phyloP scores from a whole-genome alignment of 1,284 basidiomycete species.

The Cystobasidium slooffiae region DNA sequence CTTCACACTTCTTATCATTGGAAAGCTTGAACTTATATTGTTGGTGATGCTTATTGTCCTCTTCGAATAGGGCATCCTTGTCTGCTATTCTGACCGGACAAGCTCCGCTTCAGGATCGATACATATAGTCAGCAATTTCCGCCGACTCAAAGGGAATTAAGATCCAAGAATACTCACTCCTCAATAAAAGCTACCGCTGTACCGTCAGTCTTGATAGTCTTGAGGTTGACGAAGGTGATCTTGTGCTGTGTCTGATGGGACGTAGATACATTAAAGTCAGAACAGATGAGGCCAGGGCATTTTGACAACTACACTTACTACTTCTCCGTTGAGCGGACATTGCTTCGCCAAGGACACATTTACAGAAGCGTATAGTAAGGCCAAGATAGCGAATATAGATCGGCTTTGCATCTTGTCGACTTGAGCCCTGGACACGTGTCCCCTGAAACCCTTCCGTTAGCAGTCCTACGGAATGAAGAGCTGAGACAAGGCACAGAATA shows the following conservation, averaged over 20 bases:
- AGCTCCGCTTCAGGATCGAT: conserved; percentile 9
- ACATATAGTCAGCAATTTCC: not conserved
- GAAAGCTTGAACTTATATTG: not conserved
- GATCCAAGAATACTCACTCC: not conserved
- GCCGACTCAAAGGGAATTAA: not conserved
- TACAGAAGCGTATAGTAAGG: not conserved
- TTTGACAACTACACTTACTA: not conserved
- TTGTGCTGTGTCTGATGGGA: not conserved
- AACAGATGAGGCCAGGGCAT: too few species aligned
- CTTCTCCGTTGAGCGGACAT: not conserved
- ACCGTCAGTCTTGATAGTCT: conserved; percentile 26
- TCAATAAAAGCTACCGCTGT: conserved; percentile 28
- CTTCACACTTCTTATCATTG: not conserved
- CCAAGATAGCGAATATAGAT: not conserved
- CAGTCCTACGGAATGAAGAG: too few species aligned
- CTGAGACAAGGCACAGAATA: too few species aligned
- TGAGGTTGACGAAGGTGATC: conserved; percentile 16
- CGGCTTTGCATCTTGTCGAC: not conserved
- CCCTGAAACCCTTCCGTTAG: too few species aligned
- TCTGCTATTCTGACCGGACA: conserved; percentile 21
- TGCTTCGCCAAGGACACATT: not conserved
- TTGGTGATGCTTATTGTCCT: conserved; percentile 24
- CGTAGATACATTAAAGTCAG: not conserved
- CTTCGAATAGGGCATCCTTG: conserved; percentile 12
- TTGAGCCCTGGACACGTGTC: too few species aligned